These are phyloP conservation scores for Exophiala spinifera DNA, from an alignment of 2,329 filamentous ascomycete species.

Conservation along the genomic window DNA sequence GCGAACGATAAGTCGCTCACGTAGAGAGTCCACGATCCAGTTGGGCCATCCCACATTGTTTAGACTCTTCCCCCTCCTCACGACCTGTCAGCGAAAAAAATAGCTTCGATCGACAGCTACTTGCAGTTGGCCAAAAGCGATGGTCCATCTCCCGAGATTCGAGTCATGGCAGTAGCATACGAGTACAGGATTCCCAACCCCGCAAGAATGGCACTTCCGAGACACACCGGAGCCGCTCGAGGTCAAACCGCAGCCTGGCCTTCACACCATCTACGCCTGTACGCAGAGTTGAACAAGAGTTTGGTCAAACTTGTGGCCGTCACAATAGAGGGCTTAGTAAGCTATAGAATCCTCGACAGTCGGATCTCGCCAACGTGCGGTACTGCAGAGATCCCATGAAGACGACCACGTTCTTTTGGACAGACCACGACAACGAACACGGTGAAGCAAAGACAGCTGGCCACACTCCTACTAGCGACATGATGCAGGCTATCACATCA, in stretches of 20 bases:
- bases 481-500: slow-evolving; percentile 7
- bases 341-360: background rate
- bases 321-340: no score
- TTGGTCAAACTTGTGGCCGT: no score
- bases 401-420: no score
- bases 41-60: background rate
- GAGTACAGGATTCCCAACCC: slow-evolving; percentile 10
- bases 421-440: background rate
- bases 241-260: background rate
- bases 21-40: background rate
- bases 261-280: no score
- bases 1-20: slow-evolving; percentile 1
- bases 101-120: slow-evolving; percentile 2
- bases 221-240: slow-evolving; percentile 9
- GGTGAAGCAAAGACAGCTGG: background rate
- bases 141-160: slow-evolving; percentile 18
- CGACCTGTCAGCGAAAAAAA: background rate
- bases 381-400: no score
- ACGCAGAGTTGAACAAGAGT: no score
- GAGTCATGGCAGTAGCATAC: background rate
- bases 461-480: background rate
- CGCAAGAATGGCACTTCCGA: slow-evolving; percentile 24
- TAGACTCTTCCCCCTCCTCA: background rate
- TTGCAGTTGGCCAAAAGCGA: background rate
- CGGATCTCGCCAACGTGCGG: background rate